phyloP scores from a whole-genome alignment of 177 flowering plant species.

The Vitis hybrid region DNA sequence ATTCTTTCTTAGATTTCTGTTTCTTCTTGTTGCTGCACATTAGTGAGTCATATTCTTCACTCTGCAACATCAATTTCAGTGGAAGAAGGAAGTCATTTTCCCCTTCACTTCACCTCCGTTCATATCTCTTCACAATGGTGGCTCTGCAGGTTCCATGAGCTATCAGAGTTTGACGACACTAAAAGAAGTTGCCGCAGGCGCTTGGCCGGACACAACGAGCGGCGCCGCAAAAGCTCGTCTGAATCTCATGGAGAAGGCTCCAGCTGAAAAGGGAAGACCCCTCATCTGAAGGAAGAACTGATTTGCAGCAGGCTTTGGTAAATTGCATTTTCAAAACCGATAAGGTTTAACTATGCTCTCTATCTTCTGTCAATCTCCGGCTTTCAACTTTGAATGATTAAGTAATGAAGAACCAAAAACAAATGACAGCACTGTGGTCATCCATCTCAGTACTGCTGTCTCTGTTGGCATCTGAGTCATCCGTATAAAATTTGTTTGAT shows the following conservation, averaged over 20 bases:
- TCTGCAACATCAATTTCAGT: too few relatives aligned
- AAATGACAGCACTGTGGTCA: too few relatives aligned
- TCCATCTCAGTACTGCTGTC: too few relatives aligned
- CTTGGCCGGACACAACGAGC: constrained; percentile 91
- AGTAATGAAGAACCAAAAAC: too few relatives aligned
- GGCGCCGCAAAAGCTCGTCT: constrained; percentile 62
- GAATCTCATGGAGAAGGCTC: constrained; percentile 56
- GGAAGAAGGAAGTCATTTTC: too few relatives aligned
- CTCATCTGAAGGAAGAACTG: constrained; percentile 2
- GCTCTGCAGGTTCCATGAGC: constrained; percentile 68
- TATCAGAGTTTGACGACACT: constrained; percentile 73
- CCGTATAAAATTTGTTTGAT: too few relatives aligned
- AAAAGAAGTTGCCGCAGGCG: constrained; percentile 91
- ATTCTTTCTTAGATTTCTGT: too few relatives aligned
- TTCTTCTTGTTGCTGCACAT: too few relatives aligned
- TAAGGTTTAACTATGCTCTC: constrained; percentile 52
- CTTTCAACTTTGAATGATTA: background rate
- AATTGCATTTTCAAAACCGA: constrained; percentile 39
- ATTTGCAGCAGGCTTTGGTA: constrained; percentile 8
- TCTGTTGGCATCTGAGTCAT: too few relatives aligned
- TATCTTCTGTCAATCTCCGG: constrained; percentile 79
- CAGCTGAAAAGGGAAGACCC: constrained; percentile 18
- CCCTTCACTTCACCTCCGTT: background rate
- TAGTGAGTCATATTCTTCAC: too few relatives aligned
- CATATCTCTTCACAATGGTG: background rate